Evolutionary conservation across 1,284 basidiomycete genomes (phyloP), one percentile per base, ranked within the genome.

Genomic region (Apiotrichum brassicae): DNA sequence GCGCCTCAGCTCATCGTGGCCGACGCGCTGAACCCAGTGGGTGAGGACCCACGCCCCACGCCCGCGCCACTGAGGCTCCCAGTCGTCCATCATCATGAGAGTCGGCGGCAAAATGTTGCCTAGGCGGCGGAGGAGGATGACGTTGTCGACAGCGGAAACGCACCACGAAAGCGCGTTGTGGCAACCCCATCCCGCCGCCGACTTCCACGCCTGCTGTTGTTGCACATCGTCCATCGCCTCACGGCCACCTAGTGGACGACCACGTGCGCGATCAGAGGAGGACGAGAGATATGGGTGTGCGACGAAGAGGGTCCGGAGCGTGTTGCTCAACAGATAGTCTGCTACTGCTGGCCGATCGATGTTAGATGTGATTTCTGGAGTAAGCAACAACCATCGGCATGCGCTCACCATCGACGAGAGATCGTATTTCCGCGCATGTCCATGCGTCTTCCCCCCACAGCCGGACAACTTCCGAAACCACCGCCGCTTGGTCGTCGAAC

Each of bases 41-140:
- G 52, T 42, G 12, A 73, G 58, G 3, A 65, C 63, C 9, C 46
- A 36, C 1, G 63, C 60, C 5, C 70, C 72, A 24, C 53, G 48
- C 4, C 55, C 55, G 1, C 72, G 63, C 60, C 66, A 74, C 2
- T 46, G 36, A 0, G 72, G 64, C 23, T 73, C 69, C 58, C 63
- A 74, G 48, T 74, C 72, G 54, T 74, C 72, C 64, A 74, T 64
- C 49, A 74, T 49, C 24, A 64, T 63, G 23, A 74, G 43, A 0
- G 70, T 71, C 2, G 72, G 71, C 6, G 72, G 72, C 3, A 74
- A 53, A 19, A 74, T 57, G 35, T 66, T 24, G 1, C 64, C 66
- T 6, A 74, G 62, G 14, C 62, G 51, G 37, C 59, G 53, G 19
- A 28, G 37, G 11, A 46, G 34, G 6, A 30, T 20, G 2, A 20